These are phyloP conservation scores for Podila epicladia DNA, from an alignment of 192 early-diverging fungal species.

Conservation along the genomic window DNA sequence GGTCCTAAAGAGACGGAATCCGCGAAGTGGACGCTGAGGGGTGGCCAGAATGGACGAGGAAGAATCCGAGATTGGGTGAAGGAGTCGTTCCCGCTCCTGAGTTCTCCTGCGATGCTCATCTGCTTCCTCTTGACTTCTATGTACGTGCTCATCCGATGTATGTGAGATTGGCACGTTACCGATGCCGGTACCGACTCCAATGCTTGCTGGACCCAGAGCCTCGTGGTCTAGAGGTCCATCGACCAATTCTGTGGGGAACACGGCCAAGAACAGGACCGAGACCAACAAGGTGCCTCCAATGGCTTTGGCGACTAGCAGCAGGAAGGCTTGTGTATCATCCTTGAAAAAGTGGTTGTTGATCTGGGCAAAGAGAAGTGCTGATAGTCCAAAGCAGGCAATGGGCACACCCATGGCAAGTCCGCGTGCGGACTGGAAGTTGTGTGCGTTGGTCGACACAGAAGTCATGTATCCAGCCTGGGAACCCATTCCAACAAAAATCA, in stretches of 20 bases:
- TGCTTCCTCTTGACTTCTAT: neutral
- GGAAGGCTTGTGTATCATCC: conserved; percentile 56
- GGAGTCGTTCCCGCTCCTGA: conserved; percentile 21
- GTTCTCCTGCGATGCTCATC: conserved; percentile 20
- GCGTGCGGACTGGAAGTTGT: conserved; percentile 62
- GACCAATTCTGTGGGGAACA: conserved; percentile 8
- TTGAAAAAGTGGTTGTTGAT: conserved; percentile 65
- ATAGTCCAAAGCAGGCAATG: conserved; percentile 67
- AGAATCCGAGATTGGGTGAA: neutral
- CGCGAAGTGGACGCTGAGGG: conserved; percentile 6
- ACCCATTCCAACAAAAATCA: conserved; percentile 67
- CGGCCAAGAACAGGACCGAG: conserved; percentile 26
- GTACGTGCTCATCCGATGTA: neutral
- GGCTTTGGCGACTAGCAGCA: conserved; percentile 61
- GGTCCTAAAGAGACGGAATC: conserved; percentile 37
- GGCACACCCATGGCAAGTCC: conserved; percentile 72
- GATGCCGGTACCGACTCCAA: neutral
- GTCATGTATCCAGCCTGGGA: conserved; percentile 71
- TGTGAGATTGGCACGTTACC: neutral
- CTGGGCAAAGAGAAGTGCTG: conserved; percentile 69
- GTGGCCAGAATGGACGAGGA: neutral
- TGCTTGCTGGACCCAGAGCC: conserved; percentile 2
- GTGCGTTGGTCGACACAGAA: conserved; percentile 66
- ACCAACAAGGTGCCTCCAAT: conserved; percentile 58
- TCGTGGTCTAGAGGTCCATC: neutral